Evolutionary conservation across 2,329 filamentous ascomycete species (phyloP).

Genomic region (Rutstroemia sp.): DNA sequence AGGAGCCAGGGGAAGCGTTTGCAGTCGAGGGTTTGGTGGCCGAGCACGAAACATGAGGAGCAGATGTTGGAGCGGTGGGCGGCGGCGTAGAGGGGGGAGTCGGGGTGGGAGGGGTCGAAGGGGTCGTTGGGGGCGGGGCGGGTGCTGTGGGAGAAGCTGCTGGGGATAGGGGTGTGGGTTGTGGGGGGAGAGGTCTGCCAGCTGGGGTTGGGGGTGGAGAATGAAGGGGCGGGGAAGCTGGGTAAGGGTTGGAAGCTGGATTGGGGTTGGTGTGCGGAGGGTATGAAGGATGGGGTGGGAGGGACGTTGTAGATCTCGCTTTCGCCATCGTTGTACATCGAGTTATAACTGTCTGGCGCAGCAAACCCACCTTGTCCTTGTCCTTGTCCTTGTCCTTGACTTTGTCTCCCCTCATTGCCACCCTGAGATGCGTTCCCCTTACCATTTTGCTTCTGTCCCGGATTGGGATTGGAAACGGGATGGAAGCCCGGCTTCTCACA

Average conservation of each 20-base stretch:
- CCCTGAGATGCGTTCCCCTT: no score
- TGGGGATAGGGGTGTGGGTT: not conserved
- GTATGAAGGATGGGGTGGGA: no score
- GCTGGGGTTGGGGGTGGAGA: no score
- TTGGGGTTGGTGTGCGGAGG: no score
- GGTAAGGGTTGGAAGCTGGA: no score
- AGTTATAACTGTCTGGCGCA: no score
- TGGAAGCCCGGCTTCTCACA: not conserved
- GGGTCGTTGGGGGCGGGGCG: not conserved
- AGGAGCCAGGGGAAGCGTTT: not conserved
- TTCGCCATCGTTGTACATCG: no score
- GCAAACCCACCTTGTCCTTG: not conserved
- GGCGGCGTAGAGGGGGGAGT: not conserved
- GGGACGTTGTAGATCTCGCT: no score
- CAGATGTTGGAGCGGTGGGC: not conserved
- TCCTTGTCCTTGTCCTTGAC: no score
- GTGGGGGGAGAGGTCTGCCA: no score
- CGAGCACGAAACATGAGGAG: not conserved
- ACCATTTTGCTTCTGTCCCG: not conserved
- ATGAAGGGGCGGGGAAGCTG: no score
- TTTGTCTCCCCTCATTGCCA: no score
- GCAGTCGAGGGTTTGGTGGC: not conserved
- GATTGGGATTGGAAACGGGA: not conserved
- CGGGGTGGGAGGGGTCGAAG: not conserved
- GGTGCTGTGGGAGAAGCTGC: not conserved